Base-by-base conservation (phyloP, 768 basidiomycete genomes). In the Boletus sp. region DNA sequence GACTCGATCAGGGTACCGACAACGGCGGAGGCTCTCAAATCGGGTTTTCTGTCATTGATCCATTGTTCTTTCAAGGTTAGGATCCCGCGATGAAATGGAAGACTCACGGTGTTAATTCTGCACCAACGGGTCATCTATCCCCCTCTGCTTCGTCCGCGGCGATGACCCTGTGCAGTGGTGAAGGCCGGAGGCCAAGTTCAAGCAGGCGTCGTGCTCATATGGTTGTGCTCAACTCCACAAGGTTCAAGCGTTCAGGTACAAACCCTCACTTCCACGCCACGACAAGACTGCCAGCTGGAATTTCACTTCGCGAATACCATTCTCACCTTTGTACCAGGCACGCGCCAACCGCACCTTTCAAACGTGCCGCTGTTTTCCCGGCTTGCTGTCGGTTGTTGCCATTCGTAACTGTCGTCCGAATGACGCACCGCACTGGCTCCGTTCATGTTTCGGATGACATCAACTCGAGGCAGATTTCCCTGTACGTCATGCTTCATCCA, bases 101-200 rank as follows among this genome's bases (percentile, higher is more conserved):
- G 60, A 51, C 21, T 1, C 29, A 34, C 42, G 46, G 49, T 13
- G 37, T 34, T 14, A 53, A 47, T 57, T 44, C 48, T 42, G 11
- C 43, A 27, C 35, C 25, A 50, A 41, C 19, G 30, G 37, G 34
- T 42, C 51, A 33, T 50, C 38, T 43, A 19, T 41, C 38, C 29
- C 23, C 23, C 19, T n/a, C 49, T 35, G 34, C 50, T 65, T 59
- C 54, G 57, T 53, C 61, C 64, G 61, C 57, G 64, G 60, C 34
- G 51, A 61, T 60, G 44, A 42, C 17, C 42, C 33, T 14, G 32
- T 13, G 2, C 11, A 44, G 7, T 39, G 50, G 51, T 35, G 45
- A 41, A 39, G 33, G 17, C 34, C 29, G 25, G 15, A 38, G 37
- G 30, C 37, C 7, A 17, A 37, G 41, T 10, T 34, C 35, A 21